Conservation (phyloP, 2,329 filamentous ascomycete species). For the Helotiales sp. region DNA sequence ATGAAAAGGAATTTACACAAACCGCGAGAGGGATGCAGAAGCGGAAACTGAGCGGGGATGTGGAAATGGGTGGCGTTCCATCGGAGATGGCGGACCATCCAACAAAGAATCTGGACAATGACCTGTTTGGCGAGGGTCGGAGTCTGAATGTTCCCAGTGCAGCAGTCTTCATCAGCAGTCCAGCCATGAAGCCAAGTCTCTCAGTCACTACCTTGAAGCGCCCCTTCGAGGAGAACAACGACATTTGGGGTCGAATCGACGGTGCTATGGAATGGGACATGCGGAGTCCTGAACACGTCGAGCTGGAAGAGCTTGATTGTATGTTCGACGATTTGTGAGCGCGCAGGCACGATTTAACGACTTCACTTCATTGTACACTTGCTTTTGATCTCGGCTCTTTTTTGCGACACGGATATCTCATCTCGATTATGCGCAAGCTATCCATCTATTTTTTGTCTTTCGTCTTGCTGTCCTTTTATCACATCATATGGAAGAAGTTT, state of each 20-base stretch:
- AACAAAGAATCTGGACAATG: constrained; percentile 28
- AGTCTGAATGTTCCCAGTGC: constrained; percentile 17
- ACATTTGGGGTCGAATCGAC: constrained; percentile 35
- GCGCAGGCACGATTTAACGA: not conserved
- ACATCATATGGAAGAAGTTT: not conserved
- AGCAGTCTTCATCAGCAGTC: constrained; percentile 49
- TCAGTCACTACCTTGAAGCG: constrained; percentile 47
- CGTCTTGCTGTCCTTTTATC: constrained; percentile 4
- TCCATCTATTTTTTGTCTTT: not conserved
- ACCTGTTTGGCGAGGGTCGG: constrained; percentile 38
- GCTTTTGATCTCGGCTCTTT: constrained; percentile 10
- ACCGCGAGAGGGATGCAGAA: constrained; percentile 79
- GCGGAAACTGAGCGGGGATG: constrained; percentile 55
- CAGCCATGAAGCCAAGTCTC: constrained; percentile 51
- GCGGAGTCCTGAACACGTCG: constrained; percentile 81
- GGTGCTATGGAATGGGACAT: constrained; percentile 58
- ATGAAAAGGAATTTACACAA: constrained; percentile 95
- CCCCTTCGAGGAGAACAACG: constrained; percentile 38
- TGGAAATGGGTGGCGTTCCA: constrained; percentile 53
- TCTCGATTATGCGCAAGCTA: not conserved
- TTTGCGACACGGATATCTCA: not conserved
- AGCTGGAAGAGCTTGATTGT: constrained; percentile 89
- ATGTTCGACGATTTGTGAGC: constrained; percentile 67
- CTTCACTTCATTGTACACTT: constrained; percentile 16
- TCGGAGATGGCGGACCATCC: constrained; percentile 33